These are phyloP conservation scores for Thielaviopsis populi DNA, from an alignment of 2,329 filamentous ascomycete genomes.

Conservation along the genomic window DNA sequence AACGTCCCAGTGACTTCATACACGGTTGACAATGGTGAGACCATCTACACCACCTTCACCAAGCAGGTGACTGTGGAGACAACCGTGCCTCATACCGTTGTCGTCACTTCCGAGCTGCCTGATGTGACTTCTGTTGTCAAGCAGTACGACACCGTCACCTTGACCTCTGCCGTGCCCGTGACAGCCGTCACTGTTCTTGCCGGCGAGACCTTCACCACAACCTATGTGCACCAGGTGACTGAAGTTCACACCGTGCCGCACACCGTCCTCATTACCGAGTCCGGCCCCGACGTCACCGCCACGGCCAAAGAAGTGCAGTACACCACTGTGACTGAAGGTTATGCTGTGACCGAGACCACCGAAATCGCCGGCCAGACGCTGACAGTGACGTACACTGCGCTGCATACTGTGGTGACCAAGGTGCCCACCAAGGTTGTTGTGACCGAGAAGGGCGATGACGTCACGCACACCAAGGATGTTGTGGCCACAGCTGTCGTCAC, in stretches of 20 bases:
- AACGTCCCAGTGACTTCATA: not conserved
- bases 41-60: slow-evolving; percentile 9
- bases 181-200: slow-evolving; percentile 7
- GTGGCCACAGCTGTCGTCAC: slow-evolving; percentile 4
- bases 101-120: slow-evolving; percentile 7
- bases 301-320: not conserved
- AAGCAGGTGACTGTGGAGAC: slow-evolving; percentile 6
- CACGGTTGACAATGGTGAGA: slow-evolving; percentile 10
- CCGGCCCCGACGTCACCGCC: slow-evolving; percentile 2
- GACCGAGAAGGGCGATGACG: not conserved
- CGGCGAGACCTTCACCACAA: slow-evolving; percentile 11
- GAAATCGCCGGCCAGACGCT: slow-evolving; percentile 1
- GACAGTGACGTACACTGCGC: slow-evolving; percentile 1
- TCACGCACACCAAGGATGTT: not conserved
- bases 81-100: not conserved
- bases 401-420: not conserved
- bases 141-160: slow-evolving; percentile 5
- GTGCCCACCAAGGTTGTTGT: not conserved
- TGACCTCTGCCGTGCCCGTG: not conserved
- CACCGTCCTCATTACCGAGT: not conserved
- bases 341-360: slow-evolving; percentile 4
- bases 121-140: slow-evolving; percentile 2
- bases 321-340: not conserved
- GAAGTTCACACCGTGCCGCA: not conserved
- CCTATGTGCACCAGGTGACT: not conserved